A percentile compares a stretch with the other conserved stretches of the same genome.
Evolutionary conservation across 2,329 filamentous ascomycete genomes (phyloP).

Genomic region (Pestalotiopsis sp.): DNA sequence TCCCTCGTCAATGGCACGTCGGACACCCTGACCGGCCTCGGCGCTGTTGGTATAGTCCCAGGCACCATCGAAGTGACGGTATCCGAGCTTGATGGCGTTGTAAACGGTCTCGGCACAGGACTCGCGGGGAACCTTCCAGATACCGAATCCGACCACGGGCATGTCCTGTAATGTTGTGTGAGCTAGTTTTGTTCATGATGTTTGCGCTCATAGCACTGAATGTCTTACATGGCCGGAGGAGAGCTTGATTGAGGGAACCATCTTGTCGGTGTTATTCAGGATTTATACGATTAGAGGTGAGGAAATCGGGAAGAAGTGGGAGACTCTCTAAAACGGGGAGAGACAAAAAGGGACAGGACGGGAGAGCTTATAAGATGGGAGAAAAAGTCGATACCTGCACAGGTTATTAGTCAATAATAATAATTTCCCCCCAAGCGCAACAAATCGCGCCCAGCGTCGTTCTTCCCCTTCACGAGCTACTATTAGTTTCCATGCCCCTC

Average conservation of each 20-base stretch:
- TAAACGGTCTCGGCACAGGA: slow-evolving; percentile 58
- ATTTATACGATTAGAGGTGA: neutral
- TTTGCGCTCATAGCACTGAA: neutral
- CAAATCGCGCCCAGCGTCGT: neutral
- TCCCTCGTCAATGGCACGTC: slow-evolving; percentile 54
- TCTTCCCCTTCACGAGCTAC: neutral
- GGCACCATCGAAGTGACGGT: slow-evolving; percentile 54
- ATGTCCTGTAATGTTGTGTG: slow-evolving; percentile 31
- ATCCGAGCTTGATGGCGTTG: slow-evolving; percentile 56
- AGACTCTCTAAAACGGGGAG: too few relatives aligned
- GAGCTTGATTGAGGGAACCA: slow-evolving; percentile 32
- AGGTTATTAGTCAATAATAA: neutral
- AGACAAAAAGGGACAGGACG: neutral
- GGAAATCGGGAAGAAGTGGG: neutral
- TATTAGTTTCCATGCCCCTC: neutral
- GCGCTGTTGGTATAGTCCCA: slow-evolving; percentile 66
- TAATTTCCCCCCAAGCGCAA: neutral
- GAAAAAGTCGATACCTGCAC: neutral
- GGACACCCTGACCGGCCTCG: slow-evolving; percentile 66
- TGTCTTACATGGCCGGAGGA: slow-evolving; percentile 36
- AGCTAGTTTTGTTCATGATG: neutral
- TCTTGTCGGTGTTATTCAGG: slow-evolving; percentile 1
- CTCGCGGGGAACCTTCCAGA: slow-evolving; percentile 40
- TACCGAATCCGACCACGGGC: slow-evolving; percentile 41
- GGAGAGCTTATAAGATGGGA: neutral